A percentile compares a stretch with the other conserved stretches of the same genome.
Evolutionary conservation across 441 rosid genomes (phyloP).

Genomic region (Biscutella laevigata): DNA sequence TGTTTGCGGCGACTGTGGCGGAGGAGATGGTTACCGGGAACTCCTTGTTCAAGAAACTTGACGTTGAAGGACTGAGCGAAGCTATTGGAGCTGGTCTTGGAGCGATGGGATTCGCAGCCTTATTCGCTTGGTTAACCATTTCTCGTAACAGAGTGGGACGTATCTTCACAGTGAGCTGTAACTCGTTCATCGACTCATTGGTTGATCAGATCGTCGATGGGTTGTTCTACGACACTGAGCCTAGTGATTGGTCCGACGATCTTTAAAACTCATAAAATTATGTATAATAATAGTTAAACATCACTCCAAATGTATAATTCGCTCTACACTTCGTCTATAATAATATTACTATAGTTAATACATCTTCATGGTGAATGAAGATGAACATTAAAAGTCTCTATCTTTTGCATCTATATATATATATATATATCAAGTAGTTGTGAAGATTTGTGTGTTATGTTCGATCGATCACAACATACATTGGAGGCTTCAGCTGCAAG

Average conservation of each 20-base stretch:
- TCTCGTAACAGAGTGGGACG: conserved; percentile 62
- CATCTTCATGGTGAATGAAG: conserved; percentile 19
- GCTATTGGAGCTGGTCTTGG: conserved; percentile 56
- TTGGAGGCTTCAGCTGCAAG: conserved; percentile 87
- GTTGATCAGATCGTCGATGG: conserved; percentile 80
- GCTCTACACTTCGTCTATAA: conserved; percentile 1
- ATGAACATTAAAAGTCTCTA: conserved; percentile 17
- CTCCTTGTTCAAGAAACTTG: conserved; percentile 70
- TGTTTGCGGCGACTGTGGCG: conserved; percentile 67
- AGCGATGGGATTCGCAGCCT: conserved; percentile 56
- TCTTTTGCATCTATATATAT: conserved; percentile 5
- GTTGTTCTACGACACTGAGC: conserved; percentile 57
- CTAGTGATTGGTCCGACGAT: conserved; percentile 64
- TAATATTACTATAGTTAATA: not conserved
- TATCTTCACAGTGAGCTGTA: conserved; percentile 62
- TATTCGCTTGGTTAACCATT: conserved; percentile 73
- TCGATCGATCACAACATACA: conserved; percentile 29
- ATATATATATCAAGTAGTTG: too few relatives aligned
- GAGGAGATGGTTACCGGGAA: conserved; percentile 74
- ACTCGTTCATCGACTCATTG: conserved; percentile 64
- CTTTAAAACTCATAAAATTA: conserved; percentile 15
- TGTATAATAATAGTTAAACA: too few relatives aligned
- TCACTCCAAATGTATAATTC: conserved; percentile 3
- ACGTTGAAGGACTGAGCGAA: conserved; percentile 57
- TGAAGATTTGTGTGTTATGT: too few relatives aligned